phyloP scores from a whole-genome alignment of 306 rosid species.

The Castanea crenata region DNA sequence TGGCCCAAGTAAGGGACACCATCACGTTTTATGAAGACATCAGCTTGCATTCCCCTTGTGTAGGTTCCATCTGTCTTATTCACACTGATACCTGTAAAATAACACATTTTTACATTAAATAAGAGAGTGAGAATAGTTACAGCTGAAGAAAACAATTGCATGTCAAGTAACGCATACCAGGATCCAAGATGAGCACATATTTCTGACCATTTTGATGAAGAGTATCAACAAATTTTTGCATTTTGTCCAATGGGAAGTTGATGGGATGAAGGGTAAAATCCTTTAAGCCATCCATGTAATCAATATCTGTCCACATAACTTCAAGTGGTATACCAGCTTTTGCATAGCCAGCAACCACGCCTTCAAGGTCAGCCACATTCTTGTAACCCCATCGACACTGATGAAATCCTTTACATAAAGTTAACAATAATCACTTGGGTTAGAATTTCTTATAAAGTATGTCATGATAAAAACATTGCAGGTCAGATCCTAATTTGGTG shows the following conservation, averaged over 20 bases:
- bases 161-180: slow-evolving; percentile 47
- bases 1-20: slow-evolving; percentile 67
- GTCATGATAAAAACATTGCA: not conserved
- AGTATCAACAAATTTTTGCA: slow-evolving; percentile 49
- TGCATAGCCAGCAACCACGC: slow-evolving; percentile 69
- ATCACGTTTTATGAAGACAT: slow-evolving; percentile 60
- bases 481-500: too few relatives aligned
- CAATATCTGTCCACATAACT: slow-evolving; percentile 38
- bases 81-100: slow-evolving; percentile 55
- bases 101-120: not conserved
- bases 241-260: slow-evolving; percentile 66
- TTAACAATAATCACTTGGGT: slow-evolving; percentile 1
- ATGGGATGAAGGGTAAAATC: slow-evolving; percentile 85
- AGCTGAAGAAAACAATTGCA: not conserved
- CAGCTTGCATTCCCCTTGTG: slow-evolving; percentile 63
- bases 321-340: slow-evolving; percentile 27
- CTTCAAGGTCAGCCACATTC: slow-evolving; percentile 57
- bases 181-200: slow-evolving; percentile 79
- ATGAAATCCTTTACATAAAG: slow-evolving; percentile 64
- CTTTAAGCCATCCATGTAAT: slow-evolving; percentile 86
- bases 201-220: slow-evolving; percentile 80
- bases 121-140: not conserved
- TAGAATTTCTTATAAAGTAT: not conserved
- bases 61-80: slow-evolving; percentile 63
- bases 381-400: slow-evolving; percentile 86